Base-by-base conservation (phyloP, 1,284 basidiomycete genomes). In the Xerocomus minutiporus region DNA sequence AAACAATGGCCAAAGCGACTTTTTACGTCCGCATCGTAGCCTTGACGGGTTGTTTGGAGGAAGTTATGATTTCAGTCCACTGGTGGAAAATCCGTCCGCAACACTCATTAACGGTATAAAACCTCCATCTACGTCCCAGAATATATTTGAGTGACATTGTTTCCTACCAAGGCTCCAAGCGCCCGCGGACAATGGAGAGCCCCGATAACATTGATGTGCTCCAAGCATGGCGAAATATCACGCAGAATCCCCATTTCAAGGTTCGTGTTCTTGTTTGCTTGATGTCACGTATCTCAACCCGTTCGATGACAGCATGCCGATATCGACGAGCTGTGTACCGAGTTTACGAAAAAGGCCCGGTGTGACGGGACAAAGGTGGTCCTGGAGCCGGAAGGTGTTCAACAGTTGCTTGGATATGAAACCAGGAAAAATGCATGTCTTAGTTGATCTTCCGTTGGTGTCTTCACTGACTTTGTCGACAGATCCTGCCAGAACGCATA, bases 311-410 rank as follows among this genome's bases (percentile, higher is more conserved):
- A 89, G 85, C 84, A 88, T 58, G 73, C 79, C 38, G 88, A 91
- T 61, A 83, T 91, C 57, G 87, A 86, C 58, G 76, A 84, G 48
- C 73, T 91, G 17, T 91, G 88, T 62, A 65, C 79, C 8, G 86
- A 90, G 68, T 89, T 91, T 63, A 80, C 86, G 41, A 78, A 71
- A 62, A 91, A 91, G 71, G 88, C 89, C 44, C 77, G 80, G 47
- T 91, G 88, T 63, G 88, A 91, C 58, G 88, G 88, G 31, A 82
- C 81, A 31, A 88, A 87, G 71, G 84, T 89, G 41, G 87, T 89
- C 20, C 71, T 89, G 46, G 85, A 89, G 62, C 86, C 86, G 13
- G 74, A 79, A 61, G 80, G 83, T 31, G 83, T 88, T 57, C 73
- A 75, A 58, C 75, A 79, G 55, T 83, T 89, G 60, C 72, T 88